Evolutionary conservation across 1,139 yeast genomes (phyloP), one percentile per base, ranked within the genome.

Genomic region (Candida glucosophila): DNA sequence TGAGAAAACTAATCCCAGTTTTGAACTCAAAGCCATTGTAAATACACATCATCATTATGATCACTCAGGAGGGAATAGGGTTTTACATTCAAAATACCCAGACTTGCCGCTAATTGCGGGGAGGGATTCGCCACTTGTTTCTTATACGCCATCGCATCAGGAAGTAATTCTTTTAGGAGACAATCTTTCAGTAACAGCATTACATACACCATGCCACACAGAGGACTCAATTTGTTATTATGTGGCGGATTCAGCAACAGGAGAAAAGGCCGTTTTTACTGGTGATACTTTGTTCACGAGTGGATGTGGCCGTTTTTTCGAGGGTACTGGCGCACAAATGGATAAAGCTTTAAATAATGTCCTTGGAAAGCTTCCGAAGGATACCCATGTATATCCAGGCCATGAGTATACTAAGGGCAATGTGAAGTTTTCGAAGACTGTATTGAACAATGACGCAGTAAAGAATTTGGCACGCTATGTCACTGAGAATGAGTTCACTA

Each of bases 151-250:
- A 1, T 54, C 67, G 1, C 76, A 82, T 47, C 52, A 64, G 16
- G 83, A 77, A 39, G 63, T 61, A n/a, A 52, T 77, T 28, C 59
- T 67, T 29, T 52, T 80, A 37, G 96, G 96, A 2, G 61, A 64
- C 25, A 49, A 64, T 34, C 52, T 85, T 29, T 58, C 67, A n/a
- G 70, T 90, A 27, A 75, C 78, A 4, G 93, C 96, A 1, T 61
- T 90, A 25, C 90, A 90, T 52, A 90, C 99, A 1, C 98, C 99
- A 2, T 90, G 99, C 47, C 99, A 90, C 48, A 90, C 99, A 0
- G 93, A 81, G 50, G 98, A 92, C 50, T 82, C 94, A 5, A 81
- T 90, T 31, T 88, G 97, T 48, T 90, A 85, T 54, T 81, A 55
- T 40, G 83, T 73, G 1, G 61, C 60, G 27, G 97, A 90, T 48